Evolutionary conservation across 805 yeast species (phyloP), one percentile per base, ranked within the genome.

Genomic region (Dipodascus geniculatus): DNA sequence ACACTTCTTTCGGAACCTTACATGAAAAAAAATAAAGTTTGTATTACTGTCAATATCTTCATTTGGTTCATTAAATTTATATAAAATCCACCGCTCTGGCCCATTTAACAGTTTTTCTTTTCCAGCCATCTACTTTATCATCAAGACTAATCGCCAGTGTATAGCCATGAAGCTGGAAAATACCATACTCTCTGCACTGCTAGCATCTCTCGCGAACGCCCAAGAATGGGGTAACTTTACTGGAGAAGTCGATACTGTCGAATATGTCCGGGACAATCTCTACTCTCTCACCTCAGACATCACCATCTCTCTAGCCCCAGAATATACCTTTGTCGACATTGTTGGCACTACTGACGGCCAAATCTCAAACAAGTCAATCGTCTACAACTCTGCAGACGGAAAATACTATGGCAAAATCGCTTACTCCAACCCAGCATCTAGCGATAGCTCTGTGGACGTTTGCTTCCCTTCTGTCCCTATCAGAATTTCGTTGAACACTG

Each of bases 381-480:
- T 38, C 20, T 38, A 38, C 44, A 38, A 38, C 19, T 38, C 44
- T n/a, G 44, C 44, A 6, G 44, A 38, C 14, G 20, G 44, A n/a
- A 38, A 14, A 38, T 38, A 38, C 19, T 38, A 38, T 38, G 44
- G 44, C 6, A 38, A 38, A 17, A 38, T 38, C 44, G 44, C 44
- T 16, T 38, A 38, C 44, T 6, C 44, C 6, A 38, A 38, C 20
- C 20, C 44, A 11, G 17, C 44, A 6, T n/a, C 44, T n/a, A 38
- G 44, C 19, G 44, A 38, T 16, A 38, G 20, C 17, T 14, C 17
- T 3, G 20, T 14, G 4, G 44, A 38, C 4, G 44, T 38, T 38
- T 38, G 44, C 14, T 38, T 38, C 44, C 44, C 44, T 38, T 38
- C 44, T n/a, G 44, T 38, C 44, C 44, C 44, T 38, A 38, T 38